These are phyloP conservation scores for Puccinia hordei DNA, from an alignment of 1,284 basidiomycete species.

Conservation along the genomic window DNA sequence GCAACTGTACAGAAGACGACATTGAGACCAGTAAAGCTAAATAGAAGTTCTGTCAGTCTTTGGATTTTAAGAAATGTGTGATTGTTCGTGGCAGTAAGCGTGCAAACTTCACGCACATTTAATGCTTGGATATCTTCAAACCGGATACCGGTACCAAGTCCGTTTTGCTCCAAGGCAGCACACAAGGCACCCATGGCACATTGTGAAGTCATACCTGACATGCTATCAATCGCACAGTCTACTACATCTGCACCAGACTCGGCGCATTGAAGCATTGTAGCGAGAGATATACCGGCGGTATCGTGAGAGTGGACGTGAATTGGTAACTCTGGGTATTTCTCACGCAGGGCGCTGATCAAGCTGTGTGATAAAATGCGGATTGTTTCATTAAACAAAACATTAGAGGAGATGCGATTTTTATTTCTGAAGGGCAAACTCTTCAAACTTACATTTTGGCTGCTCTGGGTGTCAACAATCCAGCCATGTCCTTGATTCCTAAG, in stretches of 20 bases:
- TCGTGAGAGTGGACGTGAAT: slow-evolving; percentile 99
- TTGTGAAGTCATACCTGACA: slow-evolving; percentile 98
- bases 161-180: slow-evolving; percentile 90
- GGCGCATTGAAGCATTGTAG: slow-evolving; percentile 93
- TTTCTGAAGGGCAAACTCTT: not conserved
- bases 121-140: slow-evolving; percentile 97
- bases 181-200: slow-evolving; percentile 97
- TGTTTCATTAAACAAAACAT: slow-evolving; percentile 19
- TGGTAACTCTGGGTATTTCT: slow-evolving; percentile 93
- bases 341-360: slow-evolving; percentile 88
- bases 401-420: slow-evolving; percentile 32
- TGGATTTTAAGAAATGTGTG: not conserved
- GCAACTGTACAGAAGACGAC: slow-evolving; percentile 89
- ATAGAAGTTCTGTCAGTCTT: not conserved
- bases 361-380: slow-evolving; percentile 60
- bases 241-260: slow-evolving; percentile 96
- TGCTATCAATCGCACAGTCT: slow-evolving; percentile 97
- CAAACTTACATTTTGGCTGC: slow-evolving; percentile 76
- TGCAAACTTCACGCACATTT: slow-evolving; percentile 63
- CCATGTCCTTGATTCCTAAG: slow-evolving; percentile 99
- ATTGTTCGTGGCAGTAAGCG: not conserved
- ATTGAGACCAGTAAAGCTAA: slow-evolving; percentile 89
- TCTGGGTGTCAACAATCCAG: slow-evolving; percentile 91
- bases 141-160: slow-evolving; percentile 91
- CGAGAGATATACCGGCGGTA: slow-evolving; percentile 95